These are phyloP conservation scores for Raphanus raphanistrum DNA, from an alignment of 345 rosid genomes.

Conservation along the genomic window DNA sequence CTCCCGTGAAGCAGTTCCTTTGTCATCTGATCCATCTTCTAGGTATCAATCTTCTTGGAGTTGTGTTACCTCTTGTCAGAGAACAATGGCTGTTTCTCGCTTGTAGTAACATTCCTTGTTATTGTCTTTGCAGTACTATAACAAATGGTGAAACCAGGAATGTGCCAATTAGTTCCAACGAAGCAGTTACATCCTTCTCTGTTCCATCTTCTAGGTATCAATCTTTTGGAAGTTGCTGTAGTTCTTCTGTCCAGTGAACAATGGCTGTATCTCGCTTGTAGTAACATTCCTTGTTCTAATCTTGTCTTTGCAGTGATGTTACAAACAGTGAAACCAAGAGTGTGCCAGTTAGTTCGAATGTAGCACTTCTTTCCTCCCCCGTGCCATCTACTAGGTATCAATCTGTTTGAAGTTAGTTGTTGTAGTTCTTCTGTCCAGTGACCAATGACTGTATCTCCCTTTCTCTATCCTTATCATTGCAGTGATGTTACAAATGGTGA, in stretches of 20 bases:
- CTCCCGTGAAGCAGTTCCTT: neutral
- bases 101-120: neutral
- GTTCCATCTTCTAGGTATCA: too few species aligned
- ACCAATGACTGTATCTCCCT: neutral
- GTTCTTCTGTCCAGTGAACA: neutral
- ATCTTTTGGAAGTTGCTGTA: too few species aligned
- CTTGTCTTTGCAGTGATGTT: neutral
- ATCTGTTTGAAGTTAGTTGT: neutral
- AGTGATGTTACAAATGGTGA: neutral
- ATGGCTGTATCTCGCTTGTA: neutral
- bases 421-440: neutral
- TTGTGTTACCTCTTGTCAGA: neutral
- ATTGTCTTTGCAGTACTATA: conserved; percentile 49
- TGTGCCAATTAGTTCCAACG: too few species aligned
- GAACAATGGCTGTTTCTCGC: neutral
- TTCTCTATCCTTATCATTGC: conserved; percentile 13
- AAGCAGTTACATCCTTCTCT: too few species aligned
- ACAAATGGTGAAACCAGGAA: neutral
- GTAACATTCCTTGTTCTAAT: neutral
- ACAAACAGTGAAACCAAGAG: neutral
- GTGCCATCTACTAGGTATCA: neutral
- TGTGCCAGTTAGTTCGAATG: neutral
- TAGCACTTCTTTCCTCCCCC: neutral
- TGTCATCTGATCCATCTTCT: neutral
- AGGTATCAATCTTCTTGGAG: neutral